Evolutionary conservation across 2,329 filamentous ascomycete species (phyloP).

Genomic region (Coniochaeta ligniaria): DNA sequence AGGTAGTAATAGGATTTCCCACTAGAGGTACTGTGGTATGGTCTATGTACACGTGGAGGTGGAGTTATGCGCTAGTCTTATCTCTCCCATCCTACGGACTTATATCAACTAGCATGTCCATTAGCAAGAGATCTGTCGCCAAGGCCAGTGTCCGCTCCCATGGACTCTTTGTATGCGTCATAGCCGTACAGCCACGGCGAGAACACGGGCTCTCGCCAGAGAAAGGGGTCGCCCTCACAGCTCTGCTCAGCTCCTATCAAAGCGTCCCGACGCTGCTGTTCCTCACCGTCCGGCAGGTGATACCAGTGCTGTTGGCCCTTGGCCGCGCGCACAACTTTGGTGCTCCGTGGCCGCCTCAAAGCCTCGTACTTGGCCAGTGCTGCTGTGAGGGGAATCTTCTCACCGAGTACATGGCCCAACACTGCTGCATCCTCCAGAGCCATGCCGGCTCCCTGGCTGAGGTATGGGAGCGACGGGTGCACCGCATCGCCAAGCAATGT

Average conservation of each 20-base stretch:
- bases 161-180: conserved; percentile 6
- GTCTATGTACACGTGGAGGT: too few relatives aligned
- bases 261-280: conserved; percentile 6
- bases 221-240: conserved; percentile 4
- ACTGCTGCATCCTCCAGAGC: conserved; percentile 6
- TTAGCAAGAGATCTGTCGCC: background rate
- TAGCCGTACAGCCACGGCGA: conserved; percentile 8
- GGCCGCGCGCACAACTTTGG: conserved; percentile 5
- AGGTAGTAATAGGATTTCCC: too few relatives aligned
- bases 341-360: conserved; percentile 5
- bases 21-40: too few relatives aligned
- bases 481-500: conserved; percentile 6
- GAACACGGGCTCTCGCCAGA: conserved; percentile 7
- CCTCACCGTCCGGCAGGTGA: conserved; percentile 6
- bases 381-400: conserved; percentile 3
- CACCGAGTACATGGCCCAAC: conserved; percentile 3
- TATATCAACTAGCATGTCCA: too few relatives aligned
- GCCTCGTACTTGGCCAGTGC: conserved; percentile 6
- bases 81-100: conserved; percentile 2
- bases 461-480: conserved; percentile 7
- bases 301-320: conserved; percentile 7
- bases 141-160: background rate
- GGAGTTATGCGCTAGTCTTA: too few relatives aligned
- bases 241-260: conserved; percentile 3
- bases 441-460: conserved; percentile 5